phyloP scores from a whole-genome alignment of 2,329 filamentous ascomycete species.

The Hymenoscyphus fraxineus region DNA sequence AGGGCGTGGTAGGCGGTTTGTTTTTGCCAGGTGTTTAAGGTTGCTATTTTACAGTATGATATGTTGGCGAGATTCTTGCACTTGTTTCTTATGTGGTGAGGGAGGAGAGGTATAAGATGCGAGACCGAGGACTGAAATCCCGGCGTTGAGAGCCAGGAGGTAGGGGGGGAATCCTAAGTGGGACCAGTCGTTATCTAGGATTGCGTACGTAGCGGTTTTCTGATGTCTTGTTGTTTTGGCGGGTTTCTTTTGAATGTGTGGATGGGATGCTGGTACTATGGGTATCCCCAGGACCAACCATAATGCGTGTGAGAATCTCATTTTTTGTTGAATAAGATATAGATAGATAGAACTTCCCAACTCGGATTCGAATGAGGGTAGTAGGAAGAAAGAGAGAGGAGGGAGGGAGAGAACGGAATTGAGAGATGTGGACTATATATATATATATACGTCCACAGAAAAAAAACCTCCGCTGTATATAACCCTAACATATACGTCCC shows the following conservation, averaged over 20 bases:
- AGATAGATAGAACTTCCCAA: not conserved
- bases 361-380: not conserved
- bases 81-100: not conserved
- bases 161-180: constrained; percentile 42
- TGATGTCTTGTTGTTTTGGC: constrained; percentile 2
- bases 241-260: constrained; percentile 4
- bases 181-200: constrained; percentile 47
- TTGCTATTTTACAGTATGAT: no score
- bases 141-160: constrained; percentile 42
- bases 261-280: constrained; percentile 2
- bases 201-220: constrained; percentile 35
- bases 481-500: not conserved
- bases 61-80: not conserved
- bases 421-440: not conserved
- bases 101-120: constrained; percentile 34
- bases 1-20: constrained; percentile 45
- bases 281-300: not conserved
- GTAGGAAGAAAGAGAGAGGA: not conserved
- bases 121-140: constrained; percentile 43
- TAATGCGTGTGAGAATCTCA: constrained; percentile 1
- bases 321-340: not conserved
- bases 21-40: constrained; percentile 44
- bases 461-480: not conserved
- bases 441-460: not conserved
- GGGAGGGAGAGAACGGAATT: not conserved